Conservation (phyloP, 225 moss, liverwort and hornwort species). For the Climacium dendroides region DNA sequence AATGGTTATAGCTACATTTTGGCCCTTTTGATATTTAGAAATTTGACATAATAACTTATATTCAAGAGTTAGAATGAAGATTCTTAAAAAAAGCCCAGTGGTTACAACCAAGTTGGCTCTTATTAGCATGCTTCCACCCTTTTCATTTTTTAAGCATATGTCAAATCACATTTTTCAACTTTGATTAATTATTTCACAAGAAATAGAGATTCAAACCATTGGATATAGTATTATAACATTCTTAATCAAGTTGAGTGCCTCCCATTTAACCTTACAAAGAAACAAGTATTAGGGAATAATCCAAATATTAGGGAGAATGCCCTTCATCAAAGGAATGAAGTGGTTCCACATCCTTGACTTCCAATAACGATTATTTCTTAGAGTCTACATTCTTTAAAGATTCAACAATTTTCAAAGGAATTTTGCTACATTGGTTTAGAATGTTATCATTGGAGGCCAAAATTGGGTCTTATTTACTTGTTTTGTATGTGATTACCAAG, state of each 20-base stretch:
- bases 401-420: neutral
- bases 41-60: too few relatives aligned
- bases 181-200: neutral
- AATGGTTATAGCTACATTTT: too few relatives aligned
- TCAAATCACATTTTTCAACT: neutral
- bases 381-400: neutral
- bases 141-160: neutral
- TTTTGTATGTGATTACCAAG: neutral
- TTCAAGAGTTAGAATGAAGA: too few relatives aligned
- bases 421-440: rapidly evolving
- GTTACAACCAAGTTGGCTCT: too few relatives aligned
- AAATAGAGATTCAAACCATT: rapidly evolving
- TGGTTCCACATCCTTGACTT: neutral
- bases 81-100: too few relatives aligned
- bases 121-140: too few relatives aligned
- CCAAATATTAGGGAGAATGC: rapidly evolving
- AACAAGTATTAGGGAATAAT: neutral
- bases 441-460: rapidly evolving
- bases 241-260: neutral
- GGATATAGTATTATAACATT: too few relatives aligned
- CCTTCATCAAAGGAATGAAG: neutral
- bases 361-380: neutral
- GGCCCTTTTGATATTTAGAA: too few relatives aligned
- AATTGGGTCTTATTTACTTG: neutral
- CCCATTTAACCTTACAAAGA: neutral